These are phyloP conservation scores for Maudiozyma pseudohumilis DNA, from an alignment of 805 yeast species.

Conservation along the genomic window DNA sequence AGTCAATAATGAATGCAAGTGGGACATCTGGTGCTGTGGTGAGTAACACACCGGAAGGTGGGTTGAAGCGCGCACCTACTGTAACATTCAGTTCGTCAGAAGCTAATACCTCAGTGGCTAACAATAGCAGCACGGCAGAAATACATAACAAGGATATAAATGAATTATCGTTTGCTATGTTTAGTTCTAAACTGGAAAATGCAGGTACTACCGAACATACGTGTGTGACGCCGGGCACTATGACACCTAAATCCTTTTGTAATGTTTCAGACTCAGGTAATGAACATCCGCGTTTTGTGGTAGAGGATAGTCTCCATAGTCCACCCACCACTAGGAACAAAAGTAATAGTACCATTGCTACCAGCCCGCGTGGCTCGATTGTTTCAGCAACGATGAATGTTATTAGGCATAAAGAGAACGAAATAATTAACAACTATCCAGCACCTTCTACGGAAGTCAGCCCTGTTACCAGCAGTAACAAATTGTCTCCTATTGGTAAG, in stretches of 20 bases:
- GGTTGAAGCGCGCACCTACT: slow-evolving; percentile 24
- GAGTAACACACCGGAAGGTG: slow-evolving; percentile 26
- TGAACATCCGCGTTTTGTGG: slow-evolving; percentile 71
- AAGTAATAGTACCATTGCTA: background rate
- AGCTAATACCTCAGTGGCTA: background rate
- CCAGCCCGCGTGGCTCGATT: slow-evolving; percentile 16
- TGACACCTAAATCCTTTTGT: background rate
- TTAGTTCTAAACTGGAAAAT: background rate
- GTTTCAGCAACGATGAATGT: slow-evolving; percentile 1
- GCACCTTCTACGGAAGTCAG: background rate
- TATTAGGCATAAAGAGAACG: slow-evolving; percentile 4
- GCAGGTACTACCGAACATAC: background rate
- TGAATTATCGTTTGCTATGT: background rate
- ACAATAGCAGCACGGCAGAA: background rate
- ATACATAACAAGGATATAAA: background rate
- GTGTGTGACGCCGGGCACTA: background rate
- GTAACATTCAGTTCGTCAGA: slow-evolving; percentile 23
- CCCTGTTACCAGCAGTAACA: background rate
- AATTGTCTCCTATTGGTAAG: background rate
- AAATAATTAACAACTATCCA: background rate
- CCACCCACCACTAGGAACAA: slow-evolving; percentile 9
- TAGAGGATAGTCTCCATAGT: slow-evolving; percentile 54
- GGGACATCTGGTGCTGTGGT: slow-evolving; percentile 29
- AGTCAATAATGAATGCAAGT: slow-evolving; percentile 27
- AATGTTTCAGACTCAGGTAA: slow-evolving; percentile 16